Conservation (phyloP, 352 stramenopile species). For the Phytophthora fragariae region DNA sequence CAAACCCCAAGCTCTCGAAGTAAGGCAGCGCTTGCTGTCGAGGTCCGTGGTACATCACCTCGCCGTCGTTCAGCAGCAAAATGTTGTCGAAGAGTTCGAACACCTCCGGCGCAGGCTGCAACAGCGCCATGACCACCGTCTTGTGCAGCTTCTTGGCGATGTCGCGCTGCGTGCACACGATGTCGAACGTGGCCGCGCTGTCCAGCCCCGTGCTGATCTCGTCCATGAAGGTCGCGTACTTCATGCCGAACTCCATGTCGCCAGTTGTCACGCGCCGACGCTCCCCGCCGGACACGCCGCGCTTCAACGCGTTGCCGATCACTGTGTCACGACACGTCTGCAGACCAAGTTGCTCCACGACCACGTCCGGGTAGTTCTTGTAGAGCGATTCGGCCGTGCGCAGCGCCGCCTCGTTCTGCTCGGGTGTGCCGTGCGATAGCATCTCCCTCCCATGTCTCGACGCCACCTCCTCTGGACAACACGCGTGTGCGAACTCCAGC, state of each 20-base stretch:
- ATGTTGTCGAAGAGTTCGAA: constrained; percentile 92
- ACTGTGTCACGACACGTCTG: constrained; percentile 34
- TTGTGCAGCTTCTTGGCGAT: constrained; percentile 49
- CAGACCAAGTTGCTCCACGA: constrained; percentile 39
- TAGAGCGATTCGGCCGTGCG: constrained; percentile 13
- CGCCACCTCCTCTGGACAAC: constrained; percentile 39
- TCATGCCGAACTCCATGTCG: constrained; percentile 46
- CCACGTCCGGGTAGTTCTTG: constrained; percentile 36
- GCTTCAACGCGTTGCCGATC: constrained; percentile 41
- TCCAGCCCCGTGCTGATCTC: constrained; percentile 93
- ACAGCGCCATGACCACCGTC: constrained; percentile 69
- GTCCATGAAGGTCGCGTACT: constrained; percentile 79
- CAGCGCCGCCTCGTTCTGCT: constrained; percentile 29
- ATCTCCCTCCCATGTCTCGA: constrained; percentile 58
- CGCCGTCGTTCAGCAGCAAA: constrained; percentile 57
- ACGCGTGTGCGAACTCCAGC: constrained; percentile 40
- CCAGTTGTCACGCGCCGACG: constrained; percentile 54
- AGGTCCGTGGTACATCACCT: constrained; percentile 57
- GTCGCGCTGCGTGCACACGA: constrained; percentile 55
- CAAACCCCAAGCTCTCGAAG: constrained; percentile 59
- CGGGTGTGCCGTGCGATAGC: constrained; percentile 38
- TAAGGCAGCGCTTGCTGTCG: constrained; percentile 40
- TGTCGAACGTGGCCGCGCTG: constrained; percentile 87
- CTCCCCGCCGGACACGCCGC: constrained; percentile 71
- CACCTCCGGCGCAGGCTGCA: constrained; percentile 91